Percentiles rank a stretch among this genome's conserved stretches.
Evolutionary conservation across 2,329 filamentous ascomycete genomes (phyloP).

Genomic region (Nigrograna mackinnonii): DNA sequence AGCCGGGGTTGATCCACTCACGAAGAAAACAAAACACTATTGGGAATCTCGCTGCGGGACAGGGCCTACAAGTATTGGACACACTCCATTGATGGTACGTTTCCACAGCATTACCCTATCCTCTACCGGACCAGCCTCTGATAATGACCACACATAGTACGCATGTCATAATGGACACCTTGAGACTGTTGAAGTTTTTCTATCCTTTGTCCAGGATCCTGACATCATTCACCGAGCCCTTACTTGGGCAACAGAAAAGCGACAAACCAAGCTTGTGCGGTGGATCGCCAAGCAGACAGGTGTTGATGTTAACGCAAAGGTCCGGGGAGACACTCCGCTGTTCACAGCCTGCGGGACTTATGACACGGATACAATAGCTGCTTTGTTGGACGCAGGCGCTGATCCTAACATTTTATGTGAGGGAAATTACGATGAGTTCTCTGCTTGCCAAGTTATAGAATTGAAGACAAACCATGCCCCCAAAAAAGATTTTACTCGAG

Average conservation of each 20-base stretch:
- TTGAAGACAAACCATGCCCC: too few relatives aligned
- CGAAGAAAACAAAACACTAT: slow-evolving; percentile 14
- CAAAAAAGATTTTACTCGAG: too few relatives aligned
- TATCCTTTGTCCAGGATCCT: slow-evolving; percentile 22
- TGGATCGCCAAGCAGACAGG: slow-evolving; percentile 33
- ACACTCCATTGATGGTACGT: too few relatives aligned
- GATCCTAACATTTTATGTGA: slow-evolving; percentile 8
- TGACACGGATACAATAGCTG: slow-evolving; percentile 7
- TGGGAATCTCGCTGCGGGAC: slow-evolving; percentile 33
- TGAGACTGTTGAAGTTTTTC: slow-evolving; percentile 9
- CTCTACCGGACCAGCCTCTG: too few relatives aligned
- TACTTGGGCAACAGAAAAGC: slow-evolving; percentile 21
- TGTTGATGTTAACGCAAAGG: slow-evolving; percentile 33
- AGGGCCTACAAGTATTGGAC: slow-evolving; percentile 3
- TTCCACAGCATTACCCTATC: too few relatives aligned
- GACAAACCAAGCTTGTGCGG: slow-evolving; percentile 21
- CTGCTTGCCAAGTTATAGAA: too few relatives aligned
- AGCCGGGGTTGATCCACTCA: slow-evolving; percentile 40
- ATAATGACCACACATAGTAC: slow-evolving; percentile 7
- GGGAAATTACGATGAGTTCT: slow-evolving; percentile 3
- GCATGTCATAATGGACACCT: slow-evolving; percentile 14
- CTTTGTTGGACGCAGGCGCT: slow-evolving; percentile 11
- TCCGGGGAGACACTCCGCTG: slow-evolving; percentile 17
- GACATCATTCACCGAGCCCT: slow-evolving; percentile 28
- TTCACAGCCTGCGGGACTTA: slow-evolving; percentile 14